phyloP scores from a whole-genome alignment of 768 basidiomycete genomes.

The Dioszegia crocea region DNA sequence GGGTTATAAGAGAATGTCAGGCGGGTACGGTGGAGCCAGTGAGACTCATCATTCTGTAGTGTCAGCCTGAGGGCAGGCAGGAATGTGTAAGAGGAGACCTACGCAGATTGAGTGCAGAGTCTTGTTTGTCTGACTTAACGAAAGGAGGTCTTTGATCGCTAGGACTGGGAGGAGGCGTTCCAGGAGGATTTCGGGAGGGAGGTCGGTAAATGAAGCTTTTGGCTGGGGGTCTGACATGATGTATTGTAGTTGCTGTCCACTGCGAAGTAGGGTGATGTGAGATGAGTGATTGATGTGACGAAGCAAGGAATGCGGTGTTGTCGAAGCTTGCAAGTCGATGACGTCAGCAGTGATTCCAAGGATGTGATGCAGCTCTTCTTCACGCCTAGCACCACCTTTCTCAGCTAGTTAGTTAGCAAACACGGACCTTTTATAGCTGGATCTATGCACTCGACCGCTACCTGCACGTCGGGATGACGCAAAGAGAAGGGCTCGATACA shows the following conservation, averaged over 20 bases:
- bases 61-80: not conserved
- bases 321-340: not conserved
- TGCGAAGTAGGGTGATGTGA: too few relatives aligned
- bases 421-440: too few relatives aligned
- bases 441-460: too few relatives aligned
- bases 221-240: too few relatives aligned
- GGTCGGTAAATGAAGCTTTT: constrained; percentile 36
- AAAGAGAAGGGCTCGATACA: too few relatives aligned
- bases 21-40: constrained; percentile 34
- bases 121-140: constrained; percentile 62
- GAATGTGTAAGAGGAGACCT: constrained; percentile 7
- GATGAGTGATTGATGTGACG: too few relatives aligned
- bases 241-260: too few relatives aligned
- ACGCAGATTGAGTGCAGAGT: constrained; percentile 56
- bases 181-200: constrained; percentile 73
- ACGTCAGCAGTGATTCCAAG: not conserved
- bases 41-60: constrained; percentile 29
- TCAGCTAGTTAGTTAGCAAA: too few relatives aligned
- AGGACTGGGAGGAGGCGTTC: constrained; percentile 61
- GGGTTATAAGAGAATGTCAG: constrained; percentile 28
- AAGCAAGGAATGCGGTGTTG: not conserved
- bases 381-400: not conserved
- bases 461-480: too few relatives aligned
- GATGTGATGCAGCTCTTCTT: not conserved
- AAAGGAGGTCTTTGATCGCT: constrained; percentile 58